phyloP scores from a whole-genome alignment of 805 yeast species.

The Myxozyma nipponensis region DNA sequence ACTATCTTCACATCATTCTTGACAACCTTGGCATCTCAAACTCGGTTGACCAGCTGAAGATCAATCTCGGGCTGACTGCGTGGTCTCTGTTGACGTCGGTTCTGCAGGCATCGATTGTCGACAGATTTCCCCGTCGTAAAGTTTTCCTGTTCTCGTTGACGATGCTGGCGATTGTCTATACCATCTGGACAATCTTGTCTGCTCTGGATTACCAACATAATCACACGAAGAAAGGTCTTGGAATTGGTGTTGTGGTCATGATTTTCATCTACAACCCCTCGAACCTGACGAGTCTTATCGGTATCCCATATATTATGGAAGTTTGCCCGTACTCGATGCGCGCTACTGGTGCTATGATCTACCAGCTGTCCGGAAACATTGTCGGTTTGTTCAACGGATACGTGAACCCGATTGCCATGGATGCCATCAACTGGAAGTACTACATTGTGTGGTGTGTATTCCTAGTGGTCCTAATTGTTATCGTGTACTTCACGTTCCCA shows the following conservation, averaged over 20 bases:
- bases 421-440: constrained; percentile 44
- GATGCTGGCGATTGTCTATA: constrained; percentile 41
- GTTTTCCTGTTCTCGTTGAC: constrained; percentile 35
- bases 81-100: constrained; percentile 31
- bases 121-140: constrained; percentile 29
- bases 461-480: constrained; percentile 37
- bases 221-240: constrained; percentile 42
- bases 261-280: constrained; percentile 41
- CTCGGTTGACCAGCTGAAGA: constrained; percentile 20
- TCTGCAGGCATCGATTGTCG: too few relatives aligned
- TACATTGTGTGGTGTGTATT: constrained; percentile 43
- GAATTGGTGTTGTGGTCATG: constrained; percentile 50
- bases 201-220: constrained; percentile 45
- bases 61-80: constrained; percentile 51
- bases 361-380: constrained; percentile 6
- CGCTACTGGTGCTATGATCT: constrained; percentile 40
- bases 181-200: constrained; percentile 46
- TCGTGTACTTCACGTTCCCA: constrained; percentile 39
- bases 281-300: constrained; percentile 45
- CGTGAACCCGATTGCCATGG: constrained; percentile 43
- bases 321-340: constrained; percentile 32
- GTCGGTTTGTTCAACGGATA: constrained; percentile 34
- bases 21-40: constrained; percentile 50
- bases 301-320: constrained; percentile 45
- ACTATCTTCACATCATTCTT: constrained; percentile 49